Conservation (phyloP, 495 filamentous ascomycete species). For the Geopyxis carbonaria region DNA sequence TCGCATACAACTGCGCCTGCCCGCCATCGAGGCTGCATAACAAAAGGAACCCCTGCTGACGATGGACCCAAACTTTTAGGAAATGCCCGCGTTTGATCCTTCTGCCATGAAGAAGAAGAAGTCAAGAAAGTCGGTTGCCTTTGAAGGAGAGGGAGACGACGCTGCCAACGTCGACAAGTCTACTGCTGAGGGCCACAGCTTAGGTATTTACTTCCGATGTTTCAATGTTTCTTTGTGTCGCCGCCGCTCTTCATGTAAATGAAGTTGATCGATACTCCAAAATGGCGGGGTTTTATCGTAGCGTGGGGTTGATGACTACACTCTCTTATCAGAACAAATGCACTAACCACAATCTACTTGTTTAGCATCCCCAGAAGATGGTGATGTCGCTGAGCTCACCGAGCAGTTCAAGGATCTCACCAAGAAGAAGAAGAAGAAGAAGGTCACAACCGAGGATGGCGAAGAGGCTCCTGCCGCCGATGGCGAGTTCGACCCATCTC, state of each 20-base stretch:
- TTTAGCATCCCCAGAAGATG: too few species aligned
- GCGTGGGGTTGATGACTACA: too few species aligned
- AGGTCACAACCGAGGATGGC: constrained; percentile 57
- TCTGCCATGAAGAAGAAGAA: constrained; percentile 21
- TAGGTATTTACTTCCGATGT: constrained; percentile 11
- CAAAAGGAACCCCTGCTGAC: neutral
- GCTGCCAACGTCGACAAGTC: constrained; percentile 15
- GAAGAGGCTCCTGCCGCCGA: constrained; percentile 25
- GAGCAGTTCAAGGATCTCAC: constrained; percentile 68
- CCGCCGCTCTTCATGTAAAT: too few species aligned
- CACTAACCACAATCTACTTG: too few species aligned
- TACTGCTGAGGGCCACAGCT: constrained; percentile 18
- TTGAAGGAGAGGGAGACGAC: constrained; percentile 15
- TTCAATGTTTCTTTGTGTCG: too few species aligned
- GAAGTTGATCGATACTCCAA: too few species aligned
- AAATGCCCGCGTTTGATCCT: constrained; percentile 19
- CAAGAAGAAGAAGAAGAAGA: constrained; percentile 97
- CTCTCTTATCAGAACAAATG: too few species aligned
- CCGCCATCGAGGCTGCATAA: too few species aligned
- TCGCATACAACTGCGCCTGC: too few species aligned
- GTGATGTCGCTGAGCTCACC: constrained; percentile 8
- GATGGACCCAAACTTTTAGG: constrained; percentile 9
- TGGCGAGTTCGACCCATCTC: constrained; percentile 19
- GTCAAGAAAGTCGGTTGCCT: constrained; percentile 23
- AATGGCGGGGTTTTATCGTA: too few species aligned